Percentiles rank a stretch among this genome's conserved stretches.
Evolutionary conservation across 164 flowering plant species (phyloP).

Genomic region (Aristolochia fimbriata): DNA sequence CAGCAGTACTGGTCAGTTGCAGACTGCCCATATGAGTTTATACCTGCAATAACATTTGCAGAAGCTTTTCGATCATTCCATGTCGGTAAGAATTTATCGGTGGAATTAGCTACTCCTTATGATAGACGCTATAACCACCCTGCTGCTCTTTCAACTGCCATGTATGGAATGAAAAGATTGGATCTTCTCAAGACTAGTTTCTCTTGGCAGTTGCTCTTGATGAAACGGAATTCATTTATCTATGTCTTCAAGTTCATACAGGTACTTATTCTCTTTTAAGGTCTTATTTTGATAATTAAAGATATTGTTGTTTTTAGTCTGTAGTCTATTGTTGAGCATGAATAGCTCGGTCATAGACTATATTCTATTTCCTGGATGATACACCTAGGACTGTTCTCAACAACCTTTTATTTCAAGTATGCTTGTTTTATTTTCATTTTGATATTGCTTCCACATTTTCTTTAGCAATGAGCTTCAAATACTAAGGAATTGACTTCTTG

Average conservation of each 20-base stretch:
- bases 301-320: too few relatives aligned
- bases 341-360: too few relatives aligned
- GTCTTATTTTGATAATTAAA: too few relatives aligned
- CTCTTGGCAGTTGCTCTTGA: constrained; percentile 74
- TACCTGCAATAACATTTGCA: constrained; percentile 68
- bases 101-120: constrained; percentile 60
- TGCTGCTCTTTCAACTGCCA: constrained; percentile 71
- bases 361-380: too few relatives aligned
- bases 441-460: neutral
- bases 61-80: constrained; percentile 68
- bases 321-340: too few relatives aligned
- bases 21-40: constrained; percentile 50
- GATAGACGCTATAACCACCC: constrained; percentile 77
- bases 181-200: constrained; percentile 75
- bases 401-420: too few relatives aligned
- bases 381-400: too few relatives aligned
- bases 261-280: constrained; percentile 29
- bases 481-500: neutral
- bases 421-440: neutral
- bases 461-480: neutral
- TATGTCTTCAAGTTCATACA: constrained; percentile 85
- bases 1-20: constrained; percentile 85
- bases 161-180: constrained; percentile 54
- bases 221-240: constrained; percentile 89
- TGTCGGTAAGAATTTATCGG: constrained; percentile 45